These are phyloP conservation scores for Aureobasidium pullulans DNA, from an alignment of 2,329 filamentous ascomycete genomes.

Conservation along the genomic window DNA sequence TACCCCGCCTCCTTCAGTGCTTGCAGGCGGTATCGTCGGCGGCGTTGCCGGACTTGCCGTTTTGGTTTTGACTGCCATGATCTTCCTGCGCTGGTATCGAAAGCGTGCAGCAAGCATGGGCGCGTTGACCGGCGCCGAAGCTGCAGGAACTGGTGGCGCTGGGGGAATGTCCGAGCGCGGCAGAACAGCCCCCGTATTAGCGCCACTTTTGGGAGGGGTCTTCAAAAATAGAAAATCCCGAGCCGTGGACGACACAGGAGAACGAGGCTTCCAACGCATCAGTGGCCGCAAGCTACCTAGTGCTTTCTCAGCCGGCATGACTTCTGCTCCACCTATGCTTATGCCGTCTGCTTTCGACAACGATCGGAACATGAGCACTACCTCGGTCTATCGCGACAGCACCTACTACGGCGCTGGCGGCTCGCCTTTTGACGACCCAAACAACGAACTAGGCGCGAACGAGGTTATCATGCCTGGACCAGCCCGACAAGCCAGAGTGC, in stretches of 20 bases:
- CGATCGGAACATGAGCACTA: slow-evolving; percentile 24
- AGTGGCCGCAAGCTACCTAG: slow-evolving; percentile 44
- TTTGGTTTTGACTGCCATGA: slow-evolving; percentile 42
- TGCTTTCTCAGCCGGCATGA: slow-evolving; percentile 42
- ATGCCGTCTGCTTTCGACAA: slow-evolving; percentile 19
- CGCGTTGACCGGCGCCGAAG: slow-evolving; percentile 21
- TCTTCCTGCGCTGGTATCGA: slow-evolving; percentile 48
- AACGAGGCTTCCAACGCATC: slow-evolving; percentile 40
- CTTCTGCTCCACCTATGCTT: slow-evolving; percentile 19
- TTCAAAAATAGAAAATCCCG: slow-evolving; percentile 12
- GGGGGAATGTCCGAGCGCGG: slow-evolving; percentile 36
- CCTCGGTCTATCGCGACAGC: slow-evolving; percentile 40
- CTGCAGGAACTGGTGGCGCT: slow-evolving; percentile 14
- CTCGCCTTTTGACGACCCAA: slow-evolving; percentile 19
- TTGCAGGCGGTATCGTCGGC: slow-evolving; percentile 57
- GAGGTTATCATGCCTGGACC: slow-evolving; percentile 26
- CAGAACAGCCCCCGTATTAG: slow-evolving; percentile 28
- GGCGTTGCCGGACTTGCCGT: slow-evolving; percentile 52
- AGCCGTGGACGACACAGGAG: slow-evolving; percentile 16
- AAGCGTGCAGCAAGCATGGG: slow-evolving; percentile 27
- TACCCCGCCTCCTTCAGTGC: slow-evolving; percentile 41
- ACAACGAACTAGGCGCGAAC: slow-evolving; percentile 9
- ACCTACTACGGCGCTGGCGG: slow-evolving; percentile 34
- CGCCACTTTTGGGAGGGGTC: slow-evolving; percentile 15
- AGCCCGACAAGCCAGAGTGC: slow-evolving; percentile 26